Percentiles rank a stretch among this genome's conserved stretches.
These are phyloP conservation scores for Ceratocystis harringtonii DNA, from an alignment of 2,329 filamentous ascomycete genomes.

Conservation along the genomic window DNA sequence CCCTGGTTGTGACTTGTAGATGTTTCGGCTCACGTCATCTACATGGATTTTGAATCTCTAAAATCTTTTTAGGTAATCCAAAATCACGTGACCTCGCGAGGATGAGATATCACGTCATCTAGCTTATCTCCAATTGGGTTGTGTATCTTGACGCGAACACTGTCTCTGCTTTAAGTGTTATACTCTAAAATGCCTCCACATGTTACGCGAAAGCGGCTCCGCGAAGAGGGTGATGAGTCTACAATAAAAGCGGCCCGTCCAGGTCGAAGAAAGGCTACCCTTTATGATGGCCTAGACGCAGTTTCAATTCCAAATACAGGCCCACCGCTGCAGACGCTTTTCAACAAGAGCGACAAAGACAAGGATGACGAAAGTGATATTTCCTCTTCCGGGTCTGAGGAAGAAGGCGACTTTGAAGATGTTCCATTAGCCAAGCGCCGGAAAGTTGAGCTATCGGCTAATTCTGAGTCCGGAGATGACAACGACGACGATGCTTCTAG, in stretches of 20 bases:
- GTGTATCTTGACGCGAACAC: not conserved
- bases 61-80: not conserved
- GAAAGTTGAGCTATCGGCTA: not conserved
- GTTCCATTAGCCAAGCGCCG: constrained; percentile 28
- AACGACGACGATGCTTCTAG: constrained; percentile 27
- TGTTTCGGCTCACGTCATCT: not conserved
- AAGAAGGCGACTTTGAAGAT: constrained; percentile 29
- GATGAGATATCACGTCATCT: not conserved
- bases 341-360: constrained; percentile 11
- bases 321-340: constrained; percentile 30
- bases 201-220: constrained; percentile 51
- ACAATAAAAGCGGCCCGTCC: constrained; percentile 14
- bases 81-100: constrained; percentile 15
- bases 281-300: constrained; percentile 48
- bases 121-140: not conserved
- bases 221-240: constrained; percentile 21
- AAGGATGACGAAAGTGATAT: not conserved
- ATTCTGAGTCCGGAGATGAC: not conserved
- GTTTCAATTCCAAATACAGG: constrained; percentile 25
- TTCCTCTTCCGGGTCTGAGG: constrained; percentile 35
- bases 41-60: not conserved
- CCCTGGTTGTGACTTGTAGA: not conserved
- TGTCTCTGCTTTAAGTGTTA: not conserved
- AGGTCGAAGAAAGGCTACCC: constrained; percentile 36
- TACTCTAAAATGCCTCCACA: constrained; percentile 46